Evolutionary conservation across 1,284 basidiomycete species (phyloP), one percentile per base, ranked within the genome.

Genomic region (Leccinum huronense): DNA sequence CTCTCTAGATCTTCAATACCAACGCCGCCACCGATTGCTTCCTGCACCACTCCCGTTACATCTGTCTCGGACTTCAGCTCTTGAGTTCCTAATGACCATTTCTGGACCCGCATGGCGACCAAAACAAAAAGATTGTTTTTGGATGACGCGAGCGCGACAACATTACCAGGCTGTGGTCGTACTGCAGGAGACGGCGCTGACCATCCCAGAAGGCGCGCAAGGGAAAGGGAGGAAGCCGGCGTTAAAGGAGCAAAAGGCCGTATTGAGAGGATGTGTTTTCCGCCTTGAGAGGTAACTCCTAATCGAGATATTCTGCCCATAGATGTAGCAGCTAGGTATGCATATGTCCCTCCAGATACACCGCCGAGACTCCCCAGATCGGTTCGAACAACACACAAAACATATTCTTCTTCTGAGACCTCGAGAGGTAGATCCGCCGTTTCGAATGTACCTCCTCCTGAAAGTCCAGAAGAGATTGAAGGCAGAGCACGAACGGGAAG

Each of bases 391-490:
- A 92, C 74, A 68, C 83, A 86, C 1, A 89, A 90, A 16, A 90
- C 80, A 60, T 80, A 79, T 73, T 93, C 90, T 5, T 83, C 82
- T 23, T 80, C 74, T 5, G 66, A 16, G 1, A 59, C 31, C 36
- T 77, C 76, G 38, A 92, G 75, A 36, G 81, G 79, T 19, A 93
- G 72, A 30, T 80, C 67, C 3, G 81, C 78, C 8, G 80, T 79
- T 5, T 82, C 80, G 69, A 84, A 92, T 65, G 86, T 84, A 59
- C 90, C 84, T 3, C 90, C 91, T n/a, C 91, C 91, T 4, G 91
- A 89, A n/a, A 93, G 83, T 33, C 91, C 91, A 66, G 88, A 90
- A 3, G 86, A 87, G 59, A 93, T 88, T 68, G 87, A 90, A 63
- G 91, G 86, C 57, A 56, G 73, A 69, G 34, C 90, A 83, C 30